Percentiles rank a stretch among this genome's conserved stretches.
Evolutionary conservation across 2,329 filamentous ascomycete species (phyloP).

Genomic region (Hortaea werneckii): DNA sequence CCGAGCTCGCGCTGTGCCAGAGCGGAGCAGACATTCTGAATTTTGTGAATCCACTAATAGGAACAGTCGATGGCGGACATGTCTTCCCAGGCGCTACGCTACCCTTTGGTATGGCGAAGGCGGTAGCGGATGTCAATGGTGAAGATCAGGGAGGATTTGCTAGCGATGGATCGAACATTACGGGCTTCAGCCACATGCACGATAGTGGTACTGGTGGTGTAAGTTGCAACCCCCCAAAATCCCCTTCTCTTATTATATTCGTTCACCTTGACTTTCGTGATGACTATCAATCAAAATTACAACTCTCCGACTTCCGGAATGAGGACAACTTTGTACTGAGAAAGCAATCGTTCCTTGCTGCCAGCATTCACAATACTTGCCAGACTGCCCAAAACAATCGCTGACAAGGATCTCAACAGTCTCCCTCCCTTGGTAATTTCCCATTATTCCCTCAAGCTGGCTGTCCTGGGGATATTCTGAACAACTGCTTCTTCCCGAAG

Average conservation of each 20-base stretch:
- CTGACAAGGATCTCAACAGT: constrained; percentile 8
- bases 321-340: too few species aligned
- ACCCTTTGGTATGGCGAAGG: constrained; percentile 40
- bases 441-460: constrained; percentile 57
- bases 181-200: constrained; percentile 40
- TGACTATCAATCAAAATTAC: too few species aligned
- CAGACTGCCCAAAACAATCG: neutral
- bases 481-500: constrained; percentile 48
- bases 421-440: constrained; percentile 43
- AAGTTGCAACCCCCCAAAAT: constrained; percentile 11
- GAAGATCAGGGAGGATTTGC: constrained; percentile 48
- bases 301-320: too few species aligned
- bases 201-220: constrained; percentile 42
- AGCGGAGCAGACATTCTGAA: constrained; percentile 11
- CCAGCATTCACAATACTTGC: neutral
- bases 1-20: neutral
- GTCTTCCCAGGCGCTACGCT: constrained; percentile 38
- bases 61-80: constrained; percentile 34
- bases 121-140: constrained; percentile 36
- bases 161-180: constrained; percentile 33
- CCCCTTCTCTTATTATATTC: too few species aligned
- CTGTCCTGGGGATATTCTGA: constrained; percentile 48
- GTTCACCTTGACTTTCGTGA: too few species aligned
- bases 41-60: constrained; percentile 35
- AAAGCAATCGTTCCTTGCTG: neutral